phyloP scores from a whole-genome alignment of 768 basidiomycete genomes.

The Lentinula boryana region DNA sequence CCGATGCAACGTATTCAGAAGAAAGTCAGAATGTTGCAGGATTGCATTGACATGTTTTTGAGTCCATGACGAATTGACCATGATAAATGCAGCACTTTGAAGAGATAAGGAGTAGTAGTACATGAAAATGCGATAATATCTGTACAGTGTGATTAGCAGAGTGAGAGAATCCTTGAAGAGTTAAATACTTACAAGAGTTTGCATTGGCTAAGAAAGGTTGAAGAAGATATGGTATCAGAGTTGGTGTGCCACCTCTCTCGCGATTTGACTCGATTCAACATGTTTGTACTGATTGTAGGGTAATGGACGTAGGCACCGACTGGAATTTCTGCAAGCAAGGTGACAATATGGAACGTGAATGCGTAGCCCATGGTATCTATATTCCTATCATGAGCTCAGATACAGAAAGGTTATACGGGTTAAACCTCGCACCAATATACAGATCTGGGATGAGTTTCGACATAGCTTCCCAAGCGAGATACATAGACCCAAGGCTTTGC shows the following conservation, averaged over 20 bases:
- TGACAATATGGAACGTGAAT: slow-evolving; percentile 81
- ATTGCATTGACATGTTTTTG: slow-evolving; percentile 76
- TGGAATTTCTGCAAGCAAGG: slow-evolving; percentile 56
- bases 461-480: slow-evolving; percentile 81
- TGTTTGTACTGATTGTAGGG: slow-evolving; percentile 92
- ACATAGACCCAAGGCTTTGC: slow-evolving; percentile 85
- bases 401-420: neutral
- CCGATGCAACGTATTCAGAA: slow-evolving; percentile 33
- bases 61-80: slow-evolving; percentile 98
- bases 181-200: slow-evolving; percentile 55
- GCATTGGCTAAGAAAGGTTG: slow-evolving; percentile 41
- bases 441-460: slow-evolving; percentile 76
- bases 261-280: slow-evolving; percentile 75
- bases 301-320: slow-evolving; percentile 94
- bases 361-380: slow-evolving; percentile 98
- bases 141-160: slow-evolving; percentile 20
- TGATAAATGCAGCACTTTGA: slow-evolving; percentile 64
- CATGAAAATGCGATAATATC: slow-evolving; percentile 89
- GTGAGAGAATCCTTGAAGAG: neutral
- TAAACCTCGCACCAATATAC: slow-evolving; percentile 62
- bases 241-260: slow-evolving; percentile 62
- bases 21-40: slow-evolving; percentile 46
- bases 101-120: slow-evolving; percentile 75
- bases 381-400: neutral
- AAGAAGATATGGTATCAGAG: slow-evolving; percentile 47